Conservation (phyloP, 2,329 filamentous ascomycete species). For the Arthroderma sp. region DNA sequence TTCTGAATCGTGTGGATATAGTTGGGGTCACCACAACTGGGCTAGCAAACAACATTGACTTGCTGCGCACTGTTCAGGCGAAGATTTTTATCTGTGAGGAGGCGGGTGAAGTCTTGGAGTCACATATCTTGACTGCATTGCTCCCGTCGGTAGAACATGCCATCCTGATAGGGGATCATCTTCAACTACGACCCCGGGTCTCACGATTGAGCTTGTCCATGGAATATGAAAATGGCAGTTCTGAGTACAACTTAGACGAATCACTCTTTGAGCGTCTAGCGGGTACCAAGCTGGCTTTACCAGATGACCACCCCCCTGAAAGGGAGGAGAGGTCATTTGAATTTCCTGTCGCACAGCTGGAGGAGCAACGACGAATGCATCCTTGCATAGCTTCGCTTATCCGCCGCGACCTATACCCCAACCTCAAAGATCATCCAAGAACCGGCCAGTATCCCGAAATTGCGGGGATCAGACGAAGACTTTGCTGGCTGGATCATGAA, state of each 20-base stretch:
- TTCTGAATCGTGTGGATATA: constrained; percentile 42
- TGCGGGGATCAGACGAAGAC: constrained; percentile 32
- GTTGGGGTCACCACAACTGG: constrained; percentile 61
- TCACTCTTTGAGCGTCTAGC: constrained; percentile 48
- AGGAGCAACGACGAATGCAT: constrained; percentile 53
- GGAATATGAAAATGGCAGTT: constrained; percentile 45
- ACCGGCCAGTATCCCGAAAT: constrained; percentile 30
- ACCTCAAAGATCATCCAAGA: constrained; percentile 38
- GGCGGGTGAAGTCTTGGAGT: constrained; percentile 59
- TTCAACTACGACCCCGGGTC: constrained; percentile 57
- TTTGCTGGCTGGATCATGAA: constrained; percentile 42
- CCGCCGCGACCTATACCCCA: constrained; percentile 43
- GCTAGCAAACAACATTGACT: constrained; percentile 47
- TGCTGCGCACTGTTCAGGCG: constrained; percentile 42
- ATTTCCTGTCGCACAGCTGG: constrained; percentile 32
- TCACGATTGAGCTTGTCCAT: constrained; percentile 47
- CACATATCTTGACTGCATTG: constrained; percentile 51
- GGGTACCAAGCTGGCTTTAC: background rate
- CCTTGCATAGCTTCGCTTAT: constrained; percentile 49
- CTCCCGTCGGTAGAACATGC: constrained; percentile 45
- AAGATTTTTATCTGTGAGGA: constrained; percentile 54
- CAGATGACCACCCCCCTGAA: too few relatives aligned
- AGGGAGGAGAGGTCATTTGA: too few relatives aligned
- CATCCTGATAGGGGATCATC: constrained; percentile 60
- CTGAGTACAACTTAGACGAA: constrained; percentile 35